phyloP scores from a whole-genome alignment of 2,329 filamentous ascomycete species.

The Pseudogymnoascus sp. region DNA sequence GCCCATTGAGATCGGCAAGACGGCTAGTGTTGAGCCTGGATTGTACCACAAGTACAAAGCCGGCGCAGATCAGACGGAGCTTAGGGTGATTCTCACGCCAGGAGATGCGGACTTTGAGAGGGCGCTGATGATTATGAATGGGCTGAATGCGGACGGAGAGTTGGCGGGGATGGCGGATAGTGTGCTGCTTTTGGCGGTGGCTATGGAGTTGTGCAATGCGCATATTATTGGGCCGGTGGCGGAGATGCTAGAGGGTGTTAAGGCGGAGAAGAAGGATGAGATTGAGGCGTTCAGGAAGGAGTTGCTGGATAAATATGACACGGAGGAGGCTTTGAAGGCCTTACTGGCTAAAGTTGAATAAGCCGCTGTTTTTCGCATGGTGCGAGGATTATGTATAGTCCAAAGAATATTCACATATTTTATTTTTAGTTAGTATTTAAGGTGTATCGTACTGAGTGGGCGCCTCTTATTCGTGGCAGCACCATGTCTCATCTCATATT shows the following conservation, averaged over 20 bases:
- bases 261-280: neutral
- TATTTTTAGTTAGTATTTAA: neutral
- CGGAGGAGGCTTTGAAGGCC: neutral
- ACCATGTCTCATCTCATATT: neutral
- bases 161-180: slow-evolving; percentile 13
- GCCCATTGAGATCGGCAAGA: neutral
- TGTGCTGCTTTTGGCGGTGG: slow-evolving; percentile 12
- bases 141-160: slow-evolving; percentile 14
- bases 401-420: neutral
- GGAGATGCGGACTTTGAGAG: slow-evolving; percentile 16
- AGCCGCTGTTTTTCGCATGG: neutral
- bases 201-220: slow-evolving; percentile 14
- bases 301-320: neutral
- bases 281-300: neutral
- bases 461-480: neutral
- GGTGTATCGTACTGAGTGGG: neutral
- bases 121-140: slow-evolving; percentile 15
- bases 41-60: slow-evolving; percentile 14
- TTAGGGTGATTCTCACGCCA: slow-evolving; percentile 12
- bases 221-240: neutral
- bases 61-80: slow-evolving; percentile 6
- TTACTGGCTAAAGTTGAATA: neutral
- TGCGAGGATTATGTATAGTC: neutral
- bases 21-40: slow-evolving; percentile 8
- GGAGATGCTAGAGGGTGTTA: neutral